Evolutionary conservation across 2,329 filamentous ascomycete genomes (phyloP).

Genomic region (Thyridium curvatum): DNA sequence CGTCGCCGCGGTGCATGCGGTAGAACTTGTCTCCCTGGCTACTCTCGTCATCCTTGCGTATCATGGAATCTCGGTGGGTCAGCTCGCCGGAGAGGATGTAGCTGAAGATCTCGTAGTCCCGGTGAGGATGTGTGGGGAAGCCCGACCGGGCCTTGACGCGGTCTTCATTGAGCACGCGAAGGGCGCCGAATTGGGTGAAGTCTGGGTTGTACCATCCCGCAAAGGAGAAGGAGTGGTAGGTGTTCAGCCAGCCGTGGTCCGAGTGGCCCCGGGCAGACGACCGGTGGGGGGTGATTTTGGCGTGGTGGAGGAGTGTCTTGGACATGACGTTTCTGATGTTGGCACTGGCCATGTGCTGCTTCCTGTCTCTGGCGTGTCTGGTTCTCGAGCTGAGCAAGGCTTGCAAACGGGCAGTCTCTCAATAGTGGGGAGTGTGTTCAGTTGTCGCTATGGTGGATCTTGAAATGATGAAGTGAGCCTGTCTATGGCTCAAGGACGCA

Average conservation of each 20-base stretch:
- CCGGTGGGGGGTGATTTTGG: slow-evolving; percentile 68
- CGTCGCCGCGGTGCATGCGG: slow-evolving; percentile 70
- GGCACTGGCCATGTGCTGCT: too few relatives aligned
- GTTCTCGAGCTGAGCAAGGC: background rate
- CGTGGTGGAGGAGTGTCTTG: slow-evolving; percentile 49
- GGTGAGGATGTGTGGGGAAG: slow-evolving; percentile 80
- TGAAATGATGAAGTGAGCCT: too few relatives aligned
- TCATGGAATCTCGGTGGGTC: slow-evolving; percentile 82
- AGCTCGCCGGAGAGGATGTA: slow-evolving; percentile 83
- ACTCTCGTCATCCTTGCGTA: slow-evolving; percentile 60
- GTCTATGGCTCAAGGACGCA: too few relatives aligned
- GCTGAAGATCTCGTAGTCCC: slow-evolving; percentile 84
- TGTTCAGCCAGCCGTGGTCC: slow-evolving; percentile 83
- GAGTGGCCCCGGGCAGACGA: slow-evolving; percentile 68
- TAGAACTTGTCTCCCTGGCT: slow-evolving; percentile 56
- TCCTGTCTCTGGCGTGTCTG: slow-evolving; percentile 1
- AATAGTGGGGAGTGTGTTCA: too few relatives aligned
- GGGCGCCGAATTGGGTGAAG: slow-evolving; percentile 64
- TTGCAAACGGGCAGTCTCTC: too few relatives aligned
- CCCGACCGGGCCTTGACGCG: slow-evolving; percentile 67
- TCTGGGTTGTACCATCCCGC: slow-evolving; percentile 63
- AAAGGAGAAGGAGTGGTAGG: slow-evolving; percentile 83
- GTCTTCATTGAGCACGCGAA: slow-evolving; percentile 86
- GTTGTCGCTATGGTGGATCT: too few relatives aligned
- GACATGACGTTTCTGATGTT: slow-evolving; percentile 40